Percentiles rank a stretch among this genome's conserved stretches.
These are phyloP conservation scores for Aspergillus jensenii DNA, from an alignment of 2,329 filamentous ascomycete genomes.

Conservation along the genomic window DNA sequence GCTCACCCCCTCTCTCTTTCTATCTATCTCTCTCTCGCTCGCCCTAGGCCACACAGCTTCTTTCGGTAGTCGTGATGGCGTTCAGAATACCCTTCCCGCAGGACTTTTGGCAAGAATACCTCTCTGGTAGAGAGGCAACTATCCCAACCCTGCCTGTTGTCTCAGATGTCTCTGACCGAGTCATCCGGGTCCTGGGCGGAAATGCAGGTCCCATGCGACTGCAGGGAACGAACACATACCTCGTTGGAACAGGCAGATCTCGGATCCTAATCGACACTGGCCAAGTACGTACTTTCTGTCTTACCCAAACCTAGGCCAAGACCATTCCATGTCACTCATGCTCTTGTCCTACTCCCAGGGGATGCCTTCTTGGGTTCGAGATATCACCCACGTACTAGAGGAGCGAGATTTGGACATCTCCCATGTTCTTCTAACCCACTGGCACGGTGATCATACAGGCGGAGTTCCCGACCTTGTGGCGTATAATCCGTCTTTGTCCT, in stretches of 20 bases:
- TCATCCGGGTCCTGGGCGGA: conserved; percentile 43
- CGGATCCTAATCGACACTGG: conserved; percentile 34
- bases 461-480: conserved; percentile 41
- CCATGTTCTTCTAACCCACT: conserved; percentile 46
- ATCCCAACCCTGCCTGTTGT: conserved; percentile 40
- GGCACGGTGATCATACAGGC: conserved; percentile 47
- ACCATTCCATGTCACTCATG: not conserved
- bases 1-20: not conserved
- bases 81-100: conserved; percentile 11
- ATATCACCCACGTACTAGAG: not conserved
- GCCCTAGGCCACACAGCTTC: not conserved
- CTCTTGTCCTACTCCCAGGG: not conserved
- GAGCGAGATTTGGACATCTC: conserved; percentile 30
- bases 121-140: conserved; percentile 10
- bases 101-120: conserved; percentile 14
- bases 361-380: conserved; percentile 1
- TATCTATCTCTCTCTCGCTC: no score
- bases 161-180: conserved; percentile 38
- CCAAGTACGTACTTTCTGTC: not conserved
- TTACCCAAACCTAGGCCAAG: not conserved
- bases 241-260: conserved; percentile 34
- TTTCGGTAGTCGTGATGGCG: not conserved
- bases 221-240: conserved; percentile 41
- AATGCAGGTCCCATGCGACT: conserved; percentile 44
- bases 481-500: conserved; percentile 26